These are phyloP conservation scores for Pyricularia grisea DNA, from an alignment of 2,329 filamentous ascomycete species.

Conservation along the genomic window DNA sequence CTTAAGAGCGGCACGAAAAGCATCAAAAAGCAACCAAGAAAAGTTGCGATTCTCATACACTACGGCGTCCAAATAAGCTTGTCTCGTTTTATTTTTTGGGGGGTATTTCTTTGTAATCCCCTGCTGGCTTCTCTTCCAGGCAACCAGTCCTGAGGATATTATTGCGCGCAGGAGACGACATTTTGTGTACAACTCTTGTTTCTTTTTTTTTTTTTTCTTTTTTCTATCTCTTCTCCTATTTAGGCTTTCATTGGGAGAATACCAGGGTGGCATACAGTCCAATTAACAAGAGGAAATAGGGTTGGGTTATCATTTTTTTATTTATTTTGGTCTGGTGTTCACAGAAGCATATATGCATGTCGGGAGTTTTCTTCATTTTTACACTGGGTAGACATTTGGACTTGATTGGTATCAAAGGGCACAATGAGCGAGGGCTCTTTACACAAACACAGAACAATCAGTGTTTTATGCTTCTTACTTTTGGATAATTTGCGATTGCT, in stretches of 20 bases:
- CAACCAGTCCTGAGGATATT: neutral
- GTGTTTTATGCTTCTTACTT: neutral
- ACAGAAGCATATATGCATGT: neutral
- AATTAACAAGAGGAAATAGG: neutral
- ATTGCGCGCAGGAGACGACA: neutral
- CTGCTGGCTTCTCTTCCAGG: slow-evolving; percentile 3
- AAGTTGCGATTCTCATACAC: neutral
- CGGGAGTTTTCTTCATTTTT: neutral
- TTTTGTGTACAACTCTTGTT: neutral
- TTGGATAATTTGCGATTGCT: neutral
- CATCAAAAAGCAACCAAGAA: neutral
- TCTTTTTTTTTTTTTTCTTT: neutral
- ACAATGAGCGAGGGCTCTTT: neutral
- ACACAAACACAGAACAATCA: neutral
- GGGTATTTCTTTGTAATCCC: slow-evolving; percentile 16
- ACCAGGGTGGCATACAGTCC: neutral
- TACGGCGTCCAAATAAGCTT: slow-evolving; percentile 7
- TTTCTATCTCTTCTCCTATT: neutral
- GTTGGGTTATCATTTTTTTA: neutral
- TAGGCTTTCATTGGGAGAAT: neutral
- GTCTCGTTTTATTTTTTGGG: slow-evolving; percentile 12
- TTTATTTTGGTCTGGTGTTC: neutral
- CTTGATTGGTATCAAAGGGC: neutral
- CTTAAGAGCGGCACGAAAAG: neutral
- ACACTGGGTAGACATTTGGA: neutral